Evolutionary conservation across 1,284 basidiomycete species (phyloP).

Genomic region (Sphagnurus paluster): DNA sequence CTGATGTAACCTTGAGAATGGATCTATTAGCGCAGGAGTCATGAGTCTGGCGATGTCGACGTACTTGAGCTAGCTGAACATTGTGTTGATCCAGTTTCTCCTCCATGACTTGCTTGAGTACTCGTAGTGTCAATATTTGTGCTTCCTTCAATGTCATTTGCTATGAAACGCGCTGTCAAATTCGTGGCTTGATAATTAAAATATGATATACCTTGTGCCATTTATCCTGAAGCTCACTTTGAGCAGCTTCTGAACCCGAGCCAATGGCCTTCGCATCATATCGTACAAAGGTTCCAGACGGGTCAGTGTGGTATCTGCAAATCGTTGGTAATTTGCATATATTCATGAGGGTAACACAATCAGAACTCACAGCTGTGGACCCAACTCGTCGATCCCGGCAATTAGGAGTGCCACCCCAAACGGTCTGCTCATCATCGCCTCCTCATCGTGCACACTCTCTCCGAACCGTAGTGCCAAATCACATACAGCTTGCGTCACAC

Average conservation of each 20-base stretch:
- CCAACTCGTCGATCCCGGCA: constrained; percentile 94
- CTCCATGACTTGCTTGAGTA: constrained; percentile 99
- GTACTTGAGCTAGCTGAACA: constrained; percentile 92
- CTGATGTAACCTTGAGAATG: constrained; percentile 62
- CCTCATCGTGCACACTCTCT: constrained; percentile 98
- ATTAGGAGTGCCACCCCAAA: constrained; percentile 98
- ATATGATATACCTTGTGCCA: constrained; percentile 81
- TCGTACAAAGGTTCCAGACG: constrained; percentile 96
- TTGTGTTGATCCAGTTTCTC: constrained; percentile 99
- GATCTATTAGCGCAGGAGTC: constrained; percentile 2
- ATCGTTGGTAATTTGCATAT: constrained; percentile 15
- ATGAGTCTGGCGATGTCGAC: constrained; percentile 20
- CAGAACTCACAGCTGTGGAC: constrained; percentile 84
- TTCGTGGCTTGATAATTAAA: background rate
- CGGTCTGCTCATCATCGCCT: constrained; percentile 98
- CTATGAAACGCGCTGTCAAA: constrained; percentile 42
- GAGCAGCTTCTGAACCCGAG: constrained; percentile 96
- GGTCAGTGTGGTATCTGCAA: constrained; percentile 92
- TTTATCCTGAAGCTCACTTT: constrained; percentile 96
- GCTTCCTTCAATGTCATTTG: constrained; percentile 93
- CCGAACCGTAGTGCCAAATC: constrained; percentile 97
- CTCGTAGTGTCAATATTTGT: constrained; percentile 82
- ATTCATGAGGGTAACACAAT: constrained; percentile 10
- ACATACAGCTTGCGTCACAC: constrained; percentile 96
- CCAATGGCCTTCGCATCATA: constrained; percentile 99